These are phyloP conservation scores for Dentipellis fragilis DNA, from an alignment of 768 basidiomycete genomes.

Conservation along the genomic window DNA sequence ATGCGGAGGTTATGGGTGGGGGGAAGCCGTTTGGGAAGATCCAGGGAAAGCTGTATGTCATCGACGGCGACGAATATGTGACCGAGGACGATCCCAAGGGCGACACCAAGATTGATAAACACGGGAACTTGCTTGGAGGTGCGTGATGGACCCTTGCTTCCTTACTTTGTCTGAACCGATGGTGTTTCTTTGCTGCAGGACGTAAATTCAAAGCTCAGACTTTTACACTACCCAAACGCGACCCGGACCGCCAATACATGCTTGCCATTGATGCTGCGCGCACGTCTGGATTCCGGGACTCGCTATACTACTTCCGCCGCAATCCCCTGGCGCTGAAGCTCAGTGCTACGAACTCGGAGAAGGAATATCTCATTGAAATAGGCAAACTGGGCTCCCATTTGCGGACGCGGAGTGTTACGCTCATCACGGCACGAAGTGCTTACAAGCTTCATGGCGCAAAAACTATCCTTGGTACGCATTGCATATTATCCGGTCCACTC, in stretches of 20 bases:
- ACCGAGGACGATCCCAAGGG: constrained; percentile 80
- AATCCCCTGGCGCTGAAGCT: constrained; percentile 88
- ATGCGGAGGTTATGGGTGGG: constrained; percentile 21
- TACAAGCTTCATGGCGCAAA: constrained; percentile 93
- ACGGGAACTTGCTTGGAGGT: constrained; percentile 83
- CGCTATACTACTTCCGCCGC: constrained; percentile 94
- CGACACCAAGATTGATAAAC: constrained; percentile 81
- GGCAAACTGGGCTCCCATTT: constrained; percentile 87
- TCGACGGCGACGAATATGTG: constrained; percentile 85
- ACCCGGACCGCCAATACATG: constrained; percentile 82
- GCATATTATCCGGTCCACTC: constrained; percentile 1
- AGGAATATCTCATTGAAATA: constrained; percentile 81
- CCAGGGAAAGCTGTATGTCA: constrained; percentile 62
- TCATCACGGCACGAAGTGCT: constrained; percentile 85
- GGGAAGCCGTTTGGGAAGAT: constrained; percentile 69
- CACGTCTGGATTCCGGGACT: constrained; percentile 92
- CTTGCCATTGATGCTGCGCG: constrained; percentile 97
- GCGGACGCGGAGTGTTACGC: constrained; percentile 84
- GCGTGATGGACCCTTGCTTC: constrained; percentile 16
- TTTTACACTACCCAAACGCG: constrained; percentile 77
- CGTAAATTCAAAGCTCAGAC: constrained; percentile 84
- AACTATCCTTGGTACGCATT: constrained; percentile 65
- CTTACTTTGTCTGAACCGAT: neutral
- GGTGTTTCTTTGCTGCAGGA: constrained; percentile 33
- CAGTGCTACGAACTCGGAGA: constrained; percentile 81